Evolutionary conservation across 768 basidiomycete species (phyloP), one percentile per base, ranked within the genome.

Genomic region (Candolleomyces eurysporus): DNA sequence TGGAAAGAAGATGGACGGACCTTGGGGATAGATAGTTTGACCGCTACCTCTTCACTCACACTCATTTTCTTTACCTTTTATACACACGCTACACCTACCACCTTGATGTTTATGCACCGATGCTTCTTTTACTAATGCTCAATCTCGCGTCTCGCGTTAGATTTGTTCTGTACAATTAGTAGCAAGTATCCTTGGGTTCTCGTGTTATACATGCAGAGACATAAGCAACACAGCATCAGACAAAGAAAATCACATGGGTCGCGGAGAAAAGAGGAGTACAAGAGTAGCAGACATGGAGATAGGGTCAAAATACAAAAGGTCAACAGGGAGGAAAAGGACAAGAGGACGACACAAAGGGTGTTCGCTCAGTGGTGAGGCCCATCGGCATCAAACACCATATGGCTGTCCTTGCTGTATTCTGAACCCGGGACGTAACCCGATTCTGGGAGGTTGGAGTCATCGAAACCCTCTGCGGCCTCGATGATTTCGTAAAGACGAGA

Each of bases 401-500:
- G 79, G 58, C 75, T 76, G 39, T 77, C 69, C 36, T 75, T 73
- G 26, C 76, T 73, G 8, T 79, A 73, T 64, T 86, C 78, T 65
- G 88, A n/a, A 1, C 39, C 40, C 2, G 95, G 95, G 30, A 95
- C 86, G 71, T 93, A 97, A 2, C 92, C 84, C 30, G 83, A 78
- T 22, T 90, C 84, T 0, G 95, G 94, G 21, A 96, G 76, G 3
- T 87, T 88, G 0, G 79, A 77, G 77, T 97, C 95, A 70, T 97
- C 95, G 52, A 96, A 77, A 39, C 95, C 95, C 74, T 96, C 95
- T 8, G 94, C 94, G 39, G 93, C 91, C 76, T 98, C 96, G 66
- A 99, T 96, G 69, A 98, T 89, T 72, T 98, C 96, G 74, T 98
- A 98, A 65, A 98, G 72, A 64, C 83, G 82, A 36, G 91, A 92